Conservation (phyloP, 2,329 filamentous ascomycete genomes). For the Escovopsis sp. region DNA sequence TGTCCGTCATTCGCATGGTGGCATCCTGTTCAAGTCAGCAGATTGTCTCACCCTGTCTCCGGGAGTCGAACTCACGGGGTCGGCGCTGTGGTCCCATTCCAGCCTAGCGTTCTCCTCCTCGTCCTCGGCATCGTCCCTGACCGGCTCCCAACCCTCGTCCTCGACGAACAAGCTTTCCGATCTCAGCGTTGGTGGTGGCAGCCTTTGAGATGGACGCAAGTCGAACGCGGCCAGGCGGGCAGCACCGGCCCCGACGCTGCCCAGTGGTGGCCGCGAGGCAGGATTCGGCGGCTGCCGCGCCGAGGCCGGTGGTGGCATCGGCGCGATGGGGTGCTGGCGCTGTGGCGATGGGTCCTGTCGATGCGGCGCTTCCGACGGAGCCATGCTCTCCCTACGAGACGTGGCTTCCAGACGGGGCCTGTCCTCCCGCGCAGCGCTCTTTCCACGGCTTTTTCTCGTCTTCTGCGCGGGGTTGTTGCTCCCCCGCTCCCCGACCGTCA, state of each 20-base stretch:
- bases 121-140: slow-evolving; percentile 43
- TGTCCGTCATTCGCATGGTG: slow-evolving; percentile 29
- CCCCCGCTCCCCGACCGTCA: slow-evolving; percentile 59
- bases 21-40: slow-evolving; percentile 26
- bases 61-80: slow-evolving; percentile 33
- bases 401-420: slow-evolving; percentile 33
- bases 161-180: slow-evolving; percentile 63
- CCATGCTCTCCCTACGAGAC: slow-evolving; percentile 28
- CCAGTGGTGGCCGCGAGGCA: slow-evolving; percentile 21
- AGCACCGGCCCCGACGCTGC: slow-evolving; percentile 20
- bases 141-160: slow-evolving; percentile 62
- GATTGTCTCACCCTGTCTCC: not conserved
- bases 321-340: slow-evolving; percentile 5
- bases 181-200: slow-evolving; percentile 41
- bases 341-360: slow-evolving; percentile 8
- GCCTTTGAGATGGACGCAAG: slow-evolving; percentile 37
- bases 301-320: slow-evolving; percentile 10
- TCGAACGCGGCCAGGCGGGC: slow-evolving; percentile 25
- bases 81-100: slow-evolving; percentile 58
- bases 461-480: slow-evolving; percentile 33
- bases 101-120: slow-evolving; percentile 52
- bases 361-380: slow-evolving; percentile 19
- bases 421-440: slow-evolving; percentile 18
- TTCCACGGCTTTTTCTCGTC: slow-evolving; percentile 29
- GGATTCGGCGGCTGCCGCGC: slow-evolving; percentile 15